A percentile compares a stretch with the other conserved stretches of the same genome.
phyloP scores from a whole-genome alignment of 305 asterid genomes.

The Fraxinus angustifolia region DNA sequence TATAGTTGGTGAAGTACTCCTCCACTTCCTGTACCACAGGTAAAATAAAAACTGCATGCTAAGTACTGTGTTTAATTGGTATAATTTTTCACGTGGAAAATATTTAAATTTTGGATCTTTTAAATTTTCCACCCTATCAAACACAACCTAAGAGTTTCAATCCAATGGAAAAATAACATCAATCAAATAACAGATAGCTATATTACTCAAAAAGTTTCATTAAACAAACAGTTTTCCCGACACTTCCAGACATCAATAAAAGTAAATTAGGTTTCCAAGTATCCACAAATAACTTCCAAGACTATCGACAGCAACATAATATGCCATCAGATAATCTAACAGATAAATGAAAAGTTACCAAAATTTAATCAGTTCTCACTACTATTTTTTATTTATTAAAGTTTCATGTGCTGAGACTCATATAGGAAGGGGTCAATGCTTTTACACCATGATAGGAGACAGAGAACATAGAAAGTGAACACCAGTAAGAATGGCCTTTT shows the following conservation, averaged over 20 bases:
- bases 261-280: not conserved
- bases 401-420: not conserved
- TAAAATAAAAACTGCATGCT: not conserved
- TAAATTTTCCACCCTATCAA: no score
- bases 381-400: not conserved
- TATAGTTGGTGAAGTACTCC: slow-evolving; percentile 83
- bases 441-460: not conserved
- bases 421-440: not conserved
- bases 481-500: not conserved
- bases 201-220: not conserved
- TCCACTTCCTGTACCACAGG: slow-evolving; percentile 60
- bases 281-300: not conserved
- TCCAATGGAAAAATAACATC: not conserved
- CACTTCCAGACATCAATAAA: not conserved
- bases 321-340: not conserved
- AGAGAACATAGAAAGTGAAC: not conserved
- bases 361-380: not conserved
- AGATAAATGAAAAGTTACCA: not conserved
- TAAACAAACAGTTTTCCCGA: not conserved
- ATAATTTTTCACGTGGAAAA: no score
- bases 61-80: not conserved
- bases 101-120: no score
- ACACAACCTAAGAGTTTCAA: not conserved
- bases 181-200: not conserved
- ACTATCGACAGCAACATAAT: not conserved